Evolutionary conservation across 192 early-diverging fungal species (phyloP).

Genomic region (Umbelopsis ramanniana): DNA sequence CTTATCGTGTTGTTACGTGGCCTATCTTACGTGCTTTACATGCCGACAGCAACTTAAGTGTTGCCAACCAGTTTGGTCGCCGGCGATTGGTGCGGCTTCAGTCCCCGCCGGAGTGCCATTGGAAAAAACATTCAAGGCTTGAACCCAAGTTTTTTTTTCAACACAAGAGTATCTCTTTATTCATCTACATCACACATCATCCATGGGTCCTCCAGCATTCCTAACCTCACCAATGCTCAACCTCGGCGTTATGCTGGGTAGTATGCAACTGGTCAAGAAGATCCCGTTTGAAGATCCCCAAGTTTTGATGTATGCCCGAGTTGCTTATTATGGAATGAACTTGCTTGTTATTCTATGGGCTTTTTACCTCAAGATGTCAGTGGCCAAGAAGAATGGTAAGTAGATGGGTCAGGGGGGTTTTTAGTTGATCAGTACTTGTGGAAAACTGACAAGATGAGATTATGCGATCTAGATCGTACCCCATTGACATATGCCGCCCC

Average conservation of each 20-base stretch:
- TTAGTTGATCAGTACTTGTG: not conserved
- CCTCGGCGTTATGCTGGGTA: slow-evolving; percentile 66
- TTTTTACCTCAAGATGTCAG: slow-evolving; percentile 45
- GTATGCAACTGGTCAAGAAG: slow-evolving; percentile 72
- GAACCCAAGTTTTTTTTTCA: slow-evolving; percentile 8
- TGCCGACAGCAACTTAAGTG: not conserved
- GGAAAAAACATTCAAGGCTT: not conserved
- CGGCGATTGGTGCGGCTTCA: slow-evolving; percentile 8
- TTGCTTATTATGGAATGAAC: slow-evolving; percentile 65
- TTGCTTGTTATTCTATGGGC: slow-evolving; percentile 51
- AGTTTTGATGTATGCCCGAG: slow-evolving; percentile 59
- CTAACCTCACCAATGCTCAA: slow-evolving; percentile 48
- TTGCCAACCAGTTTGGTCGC: not conserved
- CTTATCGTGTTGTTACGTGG: too few relatives aligned
- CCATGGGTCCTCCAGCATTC: slow-evolving; percentile 40
- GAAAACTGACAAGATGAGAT: not conserved
- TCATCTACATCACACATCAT: not conserved
- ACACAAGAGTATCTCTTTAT: not conserved
- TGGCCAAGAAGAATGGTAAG: slow-evolving; percentile 75
- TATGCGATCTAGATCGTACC: slow-evolving; percentile 67
- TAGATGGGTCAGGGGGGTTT: slow-evolving; percentile 15
- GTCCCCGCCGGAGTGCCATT: not conserved
- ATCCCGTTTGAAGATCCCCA: slow-evolving; percentile 72
- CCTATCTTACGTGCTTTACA: too few relatives aligned
- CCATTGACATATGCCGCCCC: slow-evolving; percentile 77